Conservation (phyloP, 1,139 yeast genomes). For the Yamadazyma sp. region DNA sequence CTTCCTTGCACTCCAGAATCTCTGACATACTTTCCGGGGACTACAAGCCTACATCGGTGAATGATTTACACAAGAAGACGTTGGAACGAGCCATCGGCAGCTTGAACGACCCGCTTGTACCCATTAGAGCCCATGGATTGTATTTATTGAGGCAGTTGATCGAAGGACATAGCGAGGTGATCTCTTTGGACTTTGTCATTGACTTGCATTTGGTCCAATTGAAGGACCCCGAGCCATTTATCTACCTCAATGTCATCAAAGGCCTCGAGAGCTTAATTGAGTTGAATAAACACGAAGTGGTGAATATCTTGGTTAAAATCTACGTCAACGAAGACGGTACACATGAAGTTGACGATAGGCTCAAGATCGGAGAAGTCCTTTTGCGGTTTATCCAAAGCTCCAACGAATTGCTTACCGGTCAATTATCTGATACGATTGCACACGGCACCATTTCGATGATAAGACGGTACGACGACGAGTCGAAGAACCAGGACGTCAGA, state of each 20-base stretch:
- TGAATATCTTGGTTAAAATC: slow-evolving; percentile 38
- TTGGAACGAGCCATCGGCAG: slow-evolving; percentile 60
- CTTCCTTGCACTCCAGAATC: slow-evolving; percentile 34
- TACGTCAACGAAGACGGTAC: slow-evolving; percentile 36
- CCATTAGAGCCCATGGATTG: slow-evolving; percentile 85
- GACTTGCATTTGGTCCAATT: slow-evolving; percentile 65
- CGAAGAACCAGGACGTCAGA: slow-evolving; percentile 48
- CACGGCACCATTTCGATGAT: slow-evolving; percentile 39
- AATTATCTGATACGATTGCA: slow-evolving; percentile 26
- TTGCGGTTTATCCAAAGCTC: slow-evolving; percentile 54
- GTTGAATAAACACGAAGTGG: slow-evolving; percentile 37
- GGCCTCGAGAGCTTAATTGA: slow-evolving; percentile 65
- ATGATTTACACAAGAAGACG: slow-evolving; percentile 22
- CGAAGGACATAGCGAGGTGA: slow-evolving; percentile 45
- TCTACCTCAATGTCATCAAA: slow-evolving; percentile 80
- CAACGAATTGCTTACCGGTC: slow-evolving; percentile 50
- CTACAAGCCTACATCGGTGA: slow-evolving; percentile 11
- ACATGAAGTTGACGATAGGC: slow-evolving; percentile 57
- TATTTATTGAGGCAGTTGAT: slow-evolving; percentile 62
- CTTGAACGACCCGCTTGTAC: slow-evolving; percentile 76
- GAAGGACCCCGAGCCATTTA: slow-evolving; percentile 80
- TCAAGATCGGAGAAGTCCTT: slow-evolving; percentile 81
- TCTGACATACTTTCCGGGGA: slow-evolving; percentile 28
- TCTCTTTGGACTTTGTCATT: slow-evolving; percentile 56
- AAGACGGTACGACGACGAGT: slow-evolving; percentile 28